A percentile compares a stretch with the other conserved stretches of the same genome.
Evolutionary conservation across 2,329 filamentous ascomycete species (phyloP).

Genomic region (Aspergillus sp.): DNA sequence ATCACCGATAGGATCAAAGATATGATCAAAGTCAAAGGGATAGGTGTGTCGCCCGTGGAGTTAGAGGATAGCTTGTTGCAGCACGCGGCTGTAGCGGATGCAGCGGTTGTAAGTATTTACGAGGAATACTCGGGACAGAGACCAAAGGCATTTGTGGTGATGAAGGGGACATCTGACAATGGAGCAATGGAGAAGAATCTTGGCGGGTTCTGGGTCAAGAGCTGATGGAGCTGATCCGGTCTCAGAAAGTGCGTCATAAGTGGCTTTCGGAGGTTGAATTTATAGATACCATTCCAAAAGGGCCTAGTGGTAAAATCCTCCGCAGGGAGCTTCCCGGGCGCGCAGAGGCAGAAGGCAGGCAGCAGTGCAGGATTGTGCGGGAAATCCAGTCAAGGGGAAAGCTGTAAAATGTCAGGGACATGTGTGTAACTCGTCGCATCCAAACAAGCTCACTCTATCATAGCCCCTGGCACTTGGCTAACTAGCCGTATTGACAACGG

Average conservation of each 20-base stretch:
- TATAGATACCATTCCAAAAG: not conserved
- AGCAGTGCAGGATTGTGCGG: too few species aligned
- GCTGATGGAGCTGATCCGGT: not conserved
- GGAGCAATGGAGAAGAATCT: not conserved
- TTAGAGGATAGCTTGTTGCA: slow-evolving; percentile 64
- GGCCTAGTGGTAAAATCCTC: not conserved
- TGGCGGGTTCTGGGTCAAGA: not conserved
- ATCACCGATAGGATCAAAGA: slow-evolving; percentile 64
- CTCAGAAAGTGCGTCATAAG: not conserved
- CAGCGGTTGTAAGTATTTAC: slow-evolving; percentile 49
- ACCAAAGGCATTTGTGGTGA: slow-evolving; percentile 60
- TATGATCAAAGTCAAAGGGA: slow-evolving; percentile 68
- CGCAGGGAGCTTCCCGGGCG: not conserved
- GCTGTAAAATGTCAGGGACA: too few species aligned
- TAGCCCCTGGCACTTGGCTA: too few species aligned
- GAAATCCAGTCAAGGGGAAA: too few species aligned
- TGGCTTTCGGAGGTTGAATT: not conserved
- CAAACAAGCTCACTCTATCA: too few species aligned
- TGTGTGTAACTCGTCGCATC: too few species aligned
- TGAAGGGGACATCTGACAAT: slow-evolving; percentile 31
- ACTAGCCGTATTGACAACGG: too few species aligned
- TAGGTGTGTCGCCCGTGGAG: slow-evolving; percentile 59
- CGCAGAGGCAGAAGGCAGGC: too few species aligned
- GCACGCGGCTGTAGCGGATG: slow-evolving; percentile 59
- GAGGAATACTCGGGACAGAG: slow-evolving; percentile 53